Evolutionary conservation across 2,329 filamentous ascomycete genomes (phyloP), one percentile per base, ranked within the genome.

Genomic region (Colletotrichum cordylinicola): DNA sequence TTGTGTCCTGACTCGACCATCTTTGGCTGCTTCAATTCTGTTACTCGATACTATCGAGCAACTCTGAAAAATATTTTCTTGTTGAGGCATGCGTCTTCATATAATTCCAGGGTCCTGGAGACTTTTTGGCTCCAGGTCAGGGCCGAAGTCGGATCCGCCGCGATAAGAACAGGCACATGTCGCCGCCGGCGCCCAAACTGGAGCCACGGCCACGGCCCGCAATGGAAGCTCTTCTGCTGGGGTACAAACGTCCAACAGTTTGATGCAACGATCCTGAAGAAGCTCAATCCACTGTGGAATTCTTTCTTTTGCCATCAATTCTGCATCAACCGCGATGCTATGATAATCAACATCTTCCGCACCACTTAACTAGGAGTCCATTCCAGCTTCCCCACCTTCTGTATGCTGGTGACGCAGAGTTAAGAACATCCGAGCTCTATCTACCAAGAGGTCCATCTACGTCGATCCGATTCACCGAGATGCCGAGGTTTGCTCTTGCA

Each of bases 401-500:
- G 55, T 62, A 43, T 56, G 39, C 48, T 43, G n/a, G 29, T 65
- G 48, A 66, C 67, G 67, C 72, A 52, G 18, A 60, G 35, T 61
- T 29, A 21, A 43, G 39, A 43, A 66, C 15, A 27, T 37, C 55
- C 31, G 48, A 56, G 33, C 33, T 27, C 43, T 18, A 24, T 35
- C 31, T 24, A 60, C 35, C 39, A 27, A 18, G 15, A 29, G 16
- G 24, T 24, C 12, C 8, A 16, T 58, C 12, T 33, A n/a, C 56
- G 27, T n/a, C 43, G 60, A 21, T 58, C 69, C 73, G 33, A 56
- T 67, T 75, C 72, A 75, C 69, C 72, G 69, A 75, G 62, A 62
- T 72, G 73, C 73, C 73, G 73, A 75, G 73, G 73, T 67, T 39
- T 75, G 56, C 37, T 67, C 56, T 21, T 27, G 24, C 24, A 27